Conservation (phyloP, 1,284 basidiomycete species). For the Cryptococcus wingfieldii region DNA sequence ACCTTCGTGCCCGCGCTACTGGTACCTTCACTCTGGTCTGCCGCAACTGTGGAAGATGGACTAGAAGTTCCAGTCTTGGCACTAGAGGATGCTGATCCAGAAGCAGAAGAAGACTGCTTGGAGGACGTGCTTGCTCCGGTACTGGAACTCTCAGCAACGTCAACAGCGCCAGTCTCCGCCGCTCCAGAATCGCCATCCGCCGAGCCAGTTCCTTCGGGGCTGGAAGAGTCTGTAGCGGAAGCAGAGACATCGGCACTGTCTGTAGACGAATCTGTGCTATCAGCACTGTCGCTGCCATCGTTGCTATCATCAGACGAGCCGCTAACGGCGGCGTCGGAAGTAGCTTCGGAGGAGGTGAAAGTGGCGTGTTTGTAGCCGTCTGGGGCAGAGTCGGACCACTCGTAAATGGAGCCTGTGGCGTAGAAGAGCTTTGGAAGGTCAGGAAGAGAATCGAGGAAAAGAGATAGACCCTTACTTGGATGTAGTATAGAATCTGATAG, state of each 20-base stretch:
- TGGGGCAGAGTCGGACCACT: constrained; percentile 16
- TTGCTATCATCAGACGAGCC: not conserved
- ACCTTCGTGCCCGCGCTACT: constrained; percentile 2
- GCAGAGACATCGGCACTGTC: not conserved
- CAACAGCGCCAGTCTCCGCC: not conserved
- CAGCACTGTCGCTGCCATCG: not conserved
- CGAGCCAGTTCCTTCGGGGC: not conserved
- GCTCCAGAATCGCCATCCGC: not conserved
- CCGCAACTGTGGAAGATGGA: not conserved
- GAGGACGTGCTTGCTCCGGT: not conserved
- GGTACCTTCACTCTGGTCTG: not conserved
- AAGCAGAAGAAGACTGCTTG: no score
- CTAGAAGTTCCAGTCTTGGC: not conserved
- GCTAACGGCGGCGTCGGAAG: not conserved
- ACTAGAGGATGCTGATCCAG: not conserved
- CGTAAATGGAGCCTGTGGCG: constrained; percentile 28
- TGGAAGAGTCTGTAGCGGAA: not conserved
- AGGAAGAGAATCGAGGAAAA: not conserved
- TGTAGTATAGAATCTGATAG: constrained; percentile 28
- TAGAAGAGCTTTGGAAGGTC: constrained; percentile 22
- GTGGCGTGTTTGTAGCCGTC: constrained; percentile 16
- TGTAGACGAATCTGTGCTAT: not conserved
- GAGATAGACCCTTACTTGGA: constrained; percentile 11
- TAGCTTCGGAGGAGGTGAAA: constrained; percentile 1
- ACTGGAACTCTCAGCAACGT: not conserved